Conservation (phyloP, 345 rosid species). For the Citrus maxima region DNA sequence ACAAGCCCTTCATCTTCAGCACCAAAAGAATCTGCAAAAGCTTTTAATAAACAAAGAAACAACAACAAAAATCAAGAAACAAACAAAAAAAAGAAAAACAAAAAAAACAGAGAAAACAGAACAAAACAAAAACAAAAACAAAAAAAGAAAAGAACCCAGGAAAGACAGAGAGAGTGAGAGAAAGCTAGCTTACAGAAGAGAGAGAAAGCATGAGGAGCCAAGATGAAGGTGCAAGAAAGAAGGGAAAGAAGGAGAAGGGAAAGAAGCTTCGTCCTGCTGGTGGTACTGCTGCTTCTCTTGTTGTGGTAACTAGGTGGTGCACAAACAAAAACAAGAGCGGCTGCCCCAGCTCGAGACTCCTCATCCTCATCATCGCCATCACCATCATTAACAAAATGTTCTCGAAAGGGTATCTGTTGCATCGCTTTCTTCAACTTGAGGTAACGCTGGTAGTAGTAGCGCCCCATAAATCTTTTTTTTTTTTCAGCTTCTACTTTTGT, state of each 20-base stretch:
- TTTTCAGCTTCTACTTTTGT: neutral
- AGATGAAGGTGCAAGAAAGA: slow-evolving; percentile 55
- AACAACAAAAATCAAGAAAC: neutral
- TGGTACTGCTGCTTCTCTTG: slow-evolving; percentile 39
- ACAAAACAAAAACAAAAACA: neutral
- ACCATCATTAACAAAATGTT: too few relatives aligned
- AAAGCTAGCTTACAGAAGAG: slow-evolving; percentile 47
- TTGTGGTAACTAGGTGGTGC: slow-evolving; percentile 21
- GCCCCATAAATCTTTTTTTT: slow-evolving; percentile 31
- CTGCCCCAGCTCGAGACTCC: slow-evolving; percentile 12
- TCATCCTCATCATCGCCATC: slow-evolving; percentile 2
- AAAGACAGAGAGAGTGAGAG: neutral
- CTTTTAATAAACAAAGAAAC: neutral
- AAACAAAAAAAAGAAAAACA: neutral
- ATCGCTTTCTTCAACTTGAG: slow-evolving; percentile 49
- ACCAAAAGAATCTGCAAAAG: slow-evolving; percentile 55
- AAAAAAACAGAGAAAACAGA: neutral
- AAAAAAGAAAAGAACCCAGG: neutral
- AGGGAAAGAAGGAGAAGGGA: slow-evolving; percentile 57
- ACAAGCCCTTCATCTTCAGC: slow-evolving; percentile 32
- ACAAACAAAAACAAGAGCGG: slow-evolving; percentile 26
- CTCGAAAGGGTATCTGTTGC: slow-evolving; percentile 1
- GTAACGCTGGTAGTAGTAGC: slow-evolving; percentile 35
- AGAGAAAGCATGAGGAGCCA: slow-evolving; percentile 51
- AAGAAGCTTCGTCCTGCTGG: slow-evolving; percentile 56